Base-by-base conservation (phyloP, 306 rosid species). In the Prunus davidiana region DNA sequence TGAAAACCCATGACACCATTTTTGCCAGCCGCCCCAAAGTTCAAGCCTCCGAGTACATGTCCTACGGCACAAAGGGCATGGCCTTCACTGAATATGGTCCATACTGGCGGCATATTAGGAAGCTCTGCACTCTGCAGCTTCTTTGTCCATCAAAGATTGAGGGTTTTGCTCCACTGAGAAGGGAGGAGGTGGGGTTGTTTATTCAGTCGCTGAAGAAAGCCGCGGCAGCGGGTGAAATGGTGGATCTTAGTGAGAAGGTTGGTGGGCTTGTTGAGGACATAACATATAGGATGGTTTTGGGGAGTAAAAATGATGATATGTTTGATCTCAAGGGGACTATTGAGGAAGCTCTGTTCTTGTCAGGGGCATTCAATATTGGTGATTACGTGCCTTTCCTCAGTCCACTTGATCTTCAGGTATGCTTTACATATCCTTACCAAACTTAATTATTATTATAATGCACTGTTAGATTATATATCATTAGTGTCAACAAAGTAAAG, bases 61-160 rank as follows among this genome's bases (percentile, higher is more conserved):
- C 49, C 16, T 83, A 76, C n/a, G 82, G 80, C 14, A 2, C 74
- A 19, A 77, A 81, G 30, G 89, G 85, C 3, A 6, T 85, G 30
- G 46, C 13, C 12, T n/a, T 62, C 27, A 46, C 61, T 5, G 49
- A 62, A 4, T 74, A 74, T 3, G 86, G 86, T 49, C 3, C 84
- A 0, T 84, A 76, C 16, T 81, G 84, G 89, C 86, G 87, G 56
- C 66, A 76, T 62, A 6, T 79, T 64, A 88, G 77, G 60, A 88
- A 83, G 70, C 1, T 83, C 1, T 76, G 83, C 45, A 81, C 71
- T 0, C 12, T 72, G 0, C 82, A 85, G 3, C 78, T 85, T 56
- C 60, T 88, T n/a, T 18, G 78, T 50, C 61, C 32, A 0, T 38
- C 61, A 3, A 74, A 74, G 8, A 34, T 62, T 0, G 70, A 47